These are phyloP conservation scores for Penicillium canariense DNA, from an alignment of 495 filamentous ascomycete genomes.

Conservation along the genomic window DNA sequence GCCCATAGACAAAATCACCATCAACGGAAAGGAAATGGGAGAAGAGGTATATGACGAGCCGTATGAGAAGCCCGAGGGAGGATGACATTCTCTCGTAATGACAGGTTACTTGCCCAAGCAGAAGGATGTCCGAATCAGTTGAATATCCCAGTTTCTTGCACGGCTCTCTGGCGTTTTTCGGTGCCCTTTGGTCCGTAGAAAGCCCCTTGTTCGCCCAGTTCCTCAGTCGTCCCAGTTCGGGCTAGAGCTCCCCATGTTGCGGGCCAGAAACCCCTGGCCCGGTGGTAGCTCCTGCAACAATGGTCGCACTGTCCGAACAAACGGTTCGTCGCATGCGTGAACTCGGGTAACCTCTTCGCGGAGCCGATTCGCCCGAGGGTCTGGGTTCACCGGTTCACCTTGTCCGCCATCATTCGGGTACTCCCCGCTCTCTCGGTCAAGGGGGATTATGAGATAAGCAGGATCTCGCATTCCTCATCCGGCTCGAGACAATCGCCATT, in stretches of 20 bases:
- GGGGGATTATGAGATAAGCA: background rate
- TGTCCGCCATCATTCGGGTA: background rate
- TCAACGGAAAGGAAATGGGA: constrained; percentile 23
- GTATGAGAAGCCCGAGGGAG: constrained; percentile 12
- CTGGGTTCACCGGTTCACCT: background rate
- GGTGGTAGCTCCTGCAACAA: background rate
- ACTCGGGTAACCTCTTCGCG: background rate
- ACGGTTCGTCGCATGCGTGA: background rate
- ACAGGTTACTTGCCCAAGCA: too few relatives aligned
- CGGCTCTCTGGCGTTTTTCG: too few relatives aligned
- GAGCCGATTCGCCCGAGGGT: background rate
- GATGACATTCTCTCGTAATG: too few relatives aligned
- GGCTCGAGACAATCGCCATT: background rate
- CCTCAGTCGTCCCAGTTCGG: too few relatives aligned
- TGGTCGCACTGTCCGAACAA: background rate
- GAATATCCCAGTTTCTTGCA: too few relatives aligned
- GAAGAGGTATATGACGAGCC: constrained; percentile 30
- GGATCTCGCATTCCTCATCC: background rate
- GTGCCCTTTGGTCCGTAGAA: too few relatives aligned
- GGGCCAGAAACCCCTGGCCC: too few relatives aligned
- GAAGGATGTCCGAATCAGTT: too few relatives aligned
- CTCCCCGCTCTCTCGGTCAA: background rate
- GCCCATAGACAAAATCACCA: constrained; percentile 29
- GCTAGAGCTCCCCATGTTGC: too few relatives aligned
- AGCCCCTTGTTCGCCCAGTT: too few relatives aligned